Percentiles rank a stretch among this genome's conserved stretches.
Conservation (phyloP, 371 early-diverging fungal species). For the Gilbertella persicaria region DNA sequence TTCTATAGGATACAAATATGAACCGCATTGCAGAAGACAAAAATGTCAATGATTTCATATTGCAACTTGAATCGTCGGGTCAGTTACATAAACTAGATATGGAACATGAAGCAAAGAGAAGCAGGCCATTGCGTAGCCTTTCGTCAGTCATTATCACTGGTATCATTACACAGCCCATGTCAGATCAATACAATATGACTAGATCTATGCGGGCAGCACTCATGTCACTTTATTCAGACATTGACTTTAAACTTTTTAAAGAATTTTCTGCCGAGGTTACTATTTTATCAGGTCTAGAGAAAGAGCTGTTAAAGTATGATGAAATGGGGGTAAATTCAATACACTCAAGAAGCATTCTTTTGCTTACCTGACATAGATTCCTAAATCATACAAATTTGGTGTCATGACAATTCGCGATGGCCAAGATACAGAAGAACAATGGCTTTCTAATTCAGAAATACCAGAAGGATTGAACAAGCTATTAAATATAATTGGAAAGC, state of each 20-base stretch:
- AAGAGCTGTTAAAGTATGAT: conserved; percentile 53
- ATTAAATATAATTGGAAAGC: conserved; percentile 69
- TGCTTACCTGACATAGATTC: conserved; percentile 58
- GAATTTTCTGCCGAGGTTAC: conserved; percentile 32
- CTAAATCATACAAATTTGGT: conserved; percentile 79
- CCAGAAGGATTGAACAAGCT: conserved; percentile 67
- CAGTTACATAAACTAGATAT: conserved; percentile 11
- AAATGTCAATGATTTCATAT: conserved; percentile 13
- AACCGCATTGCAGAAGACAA: conserved; percentile 14
- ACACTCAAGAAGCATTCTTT: conserved; percentile 27
- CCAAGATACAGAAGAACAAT: conserved; percentile 76
- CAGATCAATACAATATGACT: background rate
- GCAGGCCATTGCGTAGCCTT: conserved; percentile 13
- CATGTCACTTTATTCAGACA: conserved; percentile 14
- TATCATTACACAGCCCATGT: background rate
- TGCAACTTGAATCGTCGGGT: conserved; percentile 12
- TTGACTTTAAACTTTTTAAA: conserved; percentile 29
- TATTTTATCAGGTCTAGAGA: conserved; percentile 59
- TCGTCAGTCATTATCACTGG: conserved; percentile 20
- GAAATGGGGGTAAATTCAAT: conserved; percentile 50
- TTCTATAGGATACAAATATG: conserved; percentile 13
- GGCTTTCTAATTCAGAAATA: conserved; percentile 66
- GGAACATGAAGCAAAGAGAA: conserved; percentile 2
- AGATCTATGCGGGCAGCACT: conserved; percentile 13
- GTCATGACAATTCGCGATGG: conserved; percentile 68